Conservation (phyloP, 106 monocot genomes). For the Platanthera guangdongensis region DNA sequence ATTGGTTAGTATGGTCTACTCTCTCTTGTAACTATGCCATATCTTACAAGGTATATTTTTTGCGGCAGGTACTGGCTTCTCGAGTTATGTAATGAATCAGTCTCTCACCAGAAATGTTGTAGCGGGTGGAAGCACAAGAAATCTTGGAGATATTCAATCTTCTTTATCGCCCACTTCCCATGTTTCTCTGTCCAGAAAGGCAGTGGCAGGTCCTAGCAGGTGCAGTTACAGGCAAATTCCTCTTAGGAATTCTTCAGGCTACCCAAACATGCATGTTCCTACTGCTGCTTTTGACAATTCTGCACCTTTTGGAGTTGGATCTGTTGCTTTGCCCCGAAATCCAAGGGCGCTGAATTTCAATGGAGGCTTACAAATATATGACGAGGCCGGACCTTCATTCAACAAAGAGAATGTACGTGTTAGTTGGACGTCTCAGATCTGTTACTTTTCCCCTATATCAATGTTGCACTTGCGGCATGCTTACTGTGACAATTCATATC, state of each 20-base stretch:
- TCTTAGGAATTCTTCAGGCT: background rate
- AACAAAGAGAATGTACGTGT: background rate
- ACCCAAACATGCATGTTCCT: background rate
- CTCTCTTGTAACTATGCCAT: background rate
- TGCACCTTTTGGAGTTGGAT: background rate
- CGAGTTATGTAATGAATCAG: background rate
- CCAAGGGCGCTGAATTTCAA: background rate
- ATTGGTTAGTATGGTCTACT: conserved; percentile 2
- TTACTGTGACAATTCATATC: background rate
- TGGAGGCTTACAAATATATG: background rate
- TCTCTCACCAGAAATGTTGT: background rate
- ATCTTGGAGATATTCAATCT: background rate
- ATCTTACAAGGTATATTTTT: background rate
- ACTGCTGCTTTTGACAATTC: conserved; percentile 1
- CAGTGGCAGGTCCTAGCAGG: background rate
- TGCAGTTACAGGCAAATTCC: background rate
- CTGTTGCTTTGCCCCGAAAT: background rate
- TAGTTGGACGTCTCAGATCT: background rate
- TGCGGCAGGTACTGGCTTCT: background rate
- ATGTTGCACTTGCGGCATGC: background rate
- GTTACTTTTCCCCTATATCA: background rate
- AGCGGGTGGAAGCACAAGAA: background rate
- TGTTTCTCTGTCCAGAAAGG: background rate
- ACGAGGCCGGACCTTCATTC: background rate
- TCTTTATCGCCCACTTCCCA: background rate